These are phyloP conservation scores for Parmales sp. DNA, from an alignment of 108 stramenopile species.

Conservation along the genomic window DNA sequence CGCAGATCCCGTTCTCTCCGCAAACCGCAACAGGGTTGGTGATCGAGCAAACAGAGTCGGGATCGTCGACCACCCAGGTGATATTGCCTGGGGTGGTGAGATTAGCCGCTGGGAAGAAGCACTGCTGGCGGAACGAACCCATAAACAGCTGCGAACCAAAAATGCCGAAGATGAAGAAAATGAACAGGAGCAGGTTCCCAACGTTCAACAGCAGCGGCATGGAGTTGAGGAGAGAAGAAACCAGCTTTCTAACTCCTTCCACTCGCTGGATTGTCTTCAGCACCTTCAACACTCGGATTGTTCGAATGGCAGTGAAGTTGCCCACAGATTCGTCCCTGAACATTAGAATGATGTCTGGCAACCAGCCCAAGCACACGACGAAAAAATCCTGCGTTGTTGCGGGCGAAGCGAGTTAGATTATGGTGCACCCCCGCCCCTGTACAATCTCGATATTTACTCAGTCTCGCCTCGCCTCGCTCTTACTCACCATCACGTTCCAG, in stretches of 20 bases:
- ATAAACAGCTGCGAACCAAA: conserved; percentile 20
- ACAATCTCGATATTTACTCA: too few species aligned
- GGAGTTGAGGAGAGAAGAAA: conserved; percentile 5
- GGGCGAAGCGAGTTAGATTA: too few species aligned
- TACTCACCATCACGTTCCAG: conserved; percentile 24
- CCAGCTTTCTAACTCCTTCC: background rate
- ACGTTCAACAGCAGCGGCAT: conserved; percentile 7
- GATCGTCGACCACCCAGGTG: too few species aligned
- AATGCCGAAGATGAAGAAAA: conserved; percentile 18
- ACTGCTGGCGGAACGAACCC: conserved; percentile 13
- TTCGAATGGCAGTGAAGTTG: background rate
- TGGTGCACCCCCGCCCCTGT: too few species aligned
- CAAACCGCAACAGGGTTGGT: background rate
- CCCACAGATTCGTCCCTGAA: background rate
- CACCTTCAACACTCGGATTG: conserved; percentile 4
- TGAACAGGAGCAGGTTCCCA: background rate
- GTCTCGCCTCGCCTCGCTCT: too few species aligned
- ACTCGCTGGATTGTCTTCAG: conserved; percentile 11
- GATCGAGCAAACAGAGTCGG: background rate
- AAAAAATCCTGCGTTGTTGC: too few species aligned
- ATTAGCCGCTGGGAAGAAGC: too few species aligned
- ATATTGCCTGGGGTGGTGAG: too few species aligned
- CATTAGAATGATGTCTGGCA: background rate
- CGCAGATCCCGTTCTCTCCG: background rate
- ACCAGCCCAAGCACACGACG: background rate